Conservation (phyloP, 805 yeast genomes). For the Ogataea corticis region DNA sequence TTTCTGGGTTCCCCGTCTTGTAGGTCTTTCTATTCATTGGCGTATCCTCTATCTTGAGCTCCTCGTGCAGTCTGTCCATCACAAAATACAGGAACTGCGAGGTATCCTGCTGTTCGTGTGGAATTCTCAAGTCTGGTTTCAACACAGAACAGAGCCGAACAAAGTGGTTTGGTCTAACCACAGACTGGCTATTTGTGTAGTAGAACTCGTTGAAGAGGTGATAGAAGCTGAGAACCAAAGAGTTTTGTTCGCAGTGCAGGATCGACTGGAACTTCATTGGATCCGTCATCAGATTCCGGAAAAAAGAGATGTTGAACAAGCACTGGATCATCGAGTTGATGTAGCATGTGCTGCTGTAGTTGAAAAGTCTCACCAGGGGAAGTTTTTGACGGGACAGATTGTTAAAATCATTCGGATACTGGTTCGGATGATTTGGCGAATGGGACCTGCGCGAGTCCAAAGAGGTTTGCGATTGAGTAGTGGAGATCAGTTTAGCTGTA, state of each 20-base stretch:
- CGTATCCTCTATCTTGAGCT: conserved; percentile 39
- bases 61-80: conserved; percentile 69
- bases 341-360: conserved; percentile 75
- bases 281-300: conserved; percentile 51
- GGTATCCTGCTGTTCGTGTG: conserved; percentile 78
- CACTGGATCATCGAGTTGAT: conserved; percentile 75
- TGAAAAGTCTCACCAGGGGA: conserved; percentile 46
- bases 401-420: too few species aligned
- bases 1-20: conserved; percentile 27
- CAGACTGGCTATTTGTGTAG: conserved; percentile 52
- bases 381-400: not conserved
- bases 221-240: conserved; percentile 50
- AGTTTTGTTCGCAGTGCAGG: conserved; percentile 15
- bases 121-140: conserved; percentile 69
- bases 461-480: conserved; percentile 1
- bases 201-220: conserved; percentile 58
- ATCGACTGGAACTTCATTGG: conserved; percentile 26
- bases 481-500: not conserved
- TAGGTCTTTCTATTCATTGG: conserved; percentile 21
- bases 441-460: conserved; percentile 1
- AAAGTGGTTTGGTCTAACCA: conserved; percentile 67
- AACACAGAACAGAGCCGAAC: conserved; percentile 44
- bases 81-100: conserved; percentile 72
- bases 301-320: conserved; percentile 52
- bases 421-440: not conserved